Evolutionary conservation across 208 protist genomes (phyloP).

Genomic region (Crithidia expoeki): DNA sequence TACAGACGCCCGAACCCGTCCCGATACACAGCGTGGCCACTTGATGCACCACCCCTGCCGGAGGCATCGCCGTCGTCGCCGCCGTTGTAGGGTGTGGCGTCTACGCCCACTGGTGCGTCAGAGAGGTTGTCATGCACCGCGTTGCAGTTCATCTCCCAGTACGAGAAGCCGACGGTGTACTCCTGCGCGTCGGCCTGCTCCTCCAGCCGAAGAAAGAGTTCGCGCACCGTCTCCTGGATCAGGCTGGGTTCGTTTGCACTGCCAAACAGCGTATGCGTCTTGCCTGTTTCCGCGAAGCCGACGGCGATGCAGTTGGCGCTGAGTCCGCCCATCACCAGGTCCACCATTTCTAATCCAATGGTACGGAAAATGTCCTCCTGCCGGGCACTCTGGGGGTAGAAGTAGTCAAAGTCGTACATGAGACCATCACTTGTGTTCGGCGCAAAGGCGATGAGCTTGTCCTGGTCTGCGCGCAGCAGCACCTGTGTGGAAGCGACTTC

Average conservation of each 20-base stretch:
- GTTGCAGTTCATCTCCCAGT: slow-evolving; percentile 91
- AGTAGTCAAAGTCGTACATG: slow-evolving; percentile 93
- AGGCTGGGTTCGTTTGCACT: slow-evolving; percentile 76
- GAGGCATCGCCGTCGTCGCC: too few relatives aligned
- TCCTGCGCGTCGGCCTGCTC: slow-evolving; percentile 46
- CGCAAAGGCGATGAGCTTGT: slow-evolving; percentile 83
- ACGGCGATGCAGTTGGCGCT: slow-evolving; percentile 81
- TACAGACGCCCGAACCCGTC: slow-evolving; percentile 74
- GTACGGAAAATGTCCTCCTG: slow-evolving; percentile 79
- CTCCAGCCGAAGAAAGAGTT: slow-evolving; percentile 78
- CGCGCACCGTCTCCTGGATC: slow-evolving; percentile 83
- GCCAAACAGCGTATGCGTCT: slow-evolving; percentile 91
- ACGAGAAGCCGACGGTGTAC: slow-evolving; percentile 69
- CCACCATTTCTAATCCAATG: slow-evolving; percentile 88
- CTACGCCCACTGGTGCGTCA: slow-evolving; percentile 4
- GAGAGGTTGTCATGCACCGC: slow-evolving; percentile 70
- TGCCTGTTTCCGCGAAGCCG: slow-evolving; percentile 80
- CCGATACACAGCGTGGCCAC: slow-evolving; percentile 58
- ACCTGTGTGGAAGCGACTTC: slow-evolving; percentile 67
- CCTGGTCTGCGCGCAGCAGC: slow-evolving; percentile 59
- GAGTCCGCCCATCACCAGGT: slow-evolving; percentile 77
- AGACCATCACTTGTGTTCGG: slow-evolving; percentile 64
- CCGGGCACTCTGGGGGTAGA: slow-evolving; percentile 74
- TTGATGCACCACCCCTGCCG: slow-evolving; percentile 11
- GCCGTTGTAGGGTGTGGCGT: too few relatives aligned